Conservation (phyloP, 2,329 filamentous ascomycete species). For the Pyrenochaeta sp. region DNA sequence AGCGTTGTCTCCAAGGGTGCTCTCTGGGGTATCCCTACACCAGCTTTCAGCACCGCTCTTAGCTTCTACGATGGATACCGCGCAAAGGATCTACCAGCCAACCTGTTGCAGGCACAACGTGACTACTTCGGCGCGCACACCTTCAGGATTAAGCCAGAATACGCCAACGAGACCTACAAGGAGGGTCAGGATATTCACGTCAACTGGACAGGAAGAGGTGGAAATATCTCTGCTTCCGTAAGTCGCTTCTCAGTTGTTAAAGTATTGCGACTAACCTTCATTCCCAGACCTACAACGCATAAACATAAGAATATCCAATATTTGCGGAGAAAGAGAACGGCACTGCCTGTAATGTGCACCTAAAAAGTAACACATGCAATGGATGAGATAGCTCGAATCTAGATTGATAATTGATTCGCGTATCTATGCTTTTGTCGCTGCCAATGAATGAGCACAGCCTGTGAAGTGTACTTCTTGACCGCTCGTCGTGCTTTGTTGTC, state of each 20-base stretch:
- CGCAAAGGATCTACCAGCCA: slow-evolving; percentile 95
- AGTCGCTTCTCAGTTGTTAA: not conserved
- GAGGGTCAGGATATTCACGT: slow-evolving; percentile 92
- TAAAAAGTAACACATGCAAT: slow-evolving; percentile 32
- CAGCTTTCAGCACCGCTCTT: slow-evolving; percentile 94
- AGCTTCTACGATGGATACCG: slow-evolving; percentile 99
- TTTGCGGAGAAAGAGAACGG: slow-evolving; percentile 18
- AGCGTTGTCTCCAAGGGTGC: slow-evolving; percentile 86
- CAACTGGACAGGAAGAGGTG: slow-evolving; percentile 99
- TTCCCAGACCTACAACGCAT: slow-evolving; percentile 84
- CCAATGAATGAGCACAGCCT: not conserved
- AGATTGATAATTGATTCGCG: slow-evolving; percentile 35
- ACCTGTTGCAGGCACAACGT: slow-evolving; percentile 97
- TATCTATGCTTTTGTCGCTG: slow-evolving; percentile 1
- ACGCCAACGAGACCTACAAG: slow-evolving; percentile 75
- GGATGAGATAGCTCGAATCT: slow-evolving; percentile 28
- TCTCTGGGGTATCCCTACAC: slow-evolving; percentile 93
- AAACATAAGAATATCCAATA: slow-evolving; percentile 50
- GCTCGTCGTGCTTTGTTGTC: slow-evolving; percentile 5
- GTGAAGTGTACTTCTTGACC: slow-evolving; percentile 1
- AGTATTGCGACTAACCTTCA: slow-evolving; percentile 2
- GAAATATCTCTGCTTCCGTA: slow-evolving; percentile 88
- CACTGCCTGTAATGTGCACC: slow-evolving; percentile 22
- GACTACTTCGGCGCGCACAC: slow-evolving; percentile 90
- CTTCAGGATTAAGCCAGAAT: slow-evolving; percentile 63